These are phyloP conservation scores for Coix lacrymajobi DNA, from an alignment of 176 grass and related monocot genomes.

Conservation along the genomic window DNA sequence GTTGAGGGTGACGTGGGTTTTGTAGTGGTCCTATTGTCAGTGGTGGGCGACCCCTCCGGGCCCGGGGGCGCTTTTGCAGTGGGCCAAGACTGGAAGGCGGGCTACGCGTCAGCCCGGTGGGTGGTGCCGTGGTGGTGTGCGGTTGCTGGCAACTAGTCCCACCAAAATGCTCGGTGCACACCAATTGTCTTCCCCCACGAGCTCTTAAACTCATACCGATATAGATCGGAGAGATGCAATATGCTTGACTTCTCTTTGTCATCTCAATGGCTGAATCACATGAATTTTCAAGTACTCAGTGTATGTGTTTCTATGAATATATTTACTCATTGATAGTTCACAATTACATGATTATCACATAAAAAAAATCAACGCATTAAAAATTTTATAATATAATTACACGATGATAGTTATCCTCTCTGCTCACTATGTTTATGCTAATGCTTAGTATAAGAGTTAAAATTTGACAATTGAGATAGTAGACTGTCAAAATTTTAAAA, in stretches of 20 bases:
- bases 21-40: slow-evolving; percentile 22
- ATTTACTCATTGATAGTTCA: too few relatives aligned
- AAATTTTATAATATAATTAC: not conserved
- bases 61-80: not conserved
- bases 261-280: not conserved
- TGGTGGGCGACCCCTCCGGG: not conserved
- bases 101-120: slow-evolving; percentile 29
- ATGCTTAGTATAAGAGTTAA: not conserved
- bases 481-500: not conserved
- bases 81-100: not conserved
- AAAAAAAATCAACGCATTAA: not conserved
- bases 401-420: not conserved
- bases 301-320: too few relatives aligned
- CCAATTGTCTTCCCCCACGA: too few relatives aligned
- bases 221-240: too few relatives aligned
- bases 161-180: slow-evolving; percentile 5
- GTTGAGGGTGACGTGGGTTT: slow-evolving; percentile 17
- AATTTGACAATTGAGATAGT: not conserved
- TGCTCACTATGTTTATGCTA: not conserved
- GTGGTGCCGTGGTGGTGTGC: slow-evolving; percentile 13
- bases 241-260: not conserved
- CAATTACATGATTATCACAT: too few relatives aligned
- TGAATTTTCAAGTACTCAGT: too few relatives aligned
- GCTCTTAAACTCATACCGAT: too few relatives aligned
- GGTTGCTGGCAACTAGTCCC: not conserved